Evolutionary conservation across 768 basidiomycete species (phyloP).

Genomic region (Gyrodon lividus): DNA sequence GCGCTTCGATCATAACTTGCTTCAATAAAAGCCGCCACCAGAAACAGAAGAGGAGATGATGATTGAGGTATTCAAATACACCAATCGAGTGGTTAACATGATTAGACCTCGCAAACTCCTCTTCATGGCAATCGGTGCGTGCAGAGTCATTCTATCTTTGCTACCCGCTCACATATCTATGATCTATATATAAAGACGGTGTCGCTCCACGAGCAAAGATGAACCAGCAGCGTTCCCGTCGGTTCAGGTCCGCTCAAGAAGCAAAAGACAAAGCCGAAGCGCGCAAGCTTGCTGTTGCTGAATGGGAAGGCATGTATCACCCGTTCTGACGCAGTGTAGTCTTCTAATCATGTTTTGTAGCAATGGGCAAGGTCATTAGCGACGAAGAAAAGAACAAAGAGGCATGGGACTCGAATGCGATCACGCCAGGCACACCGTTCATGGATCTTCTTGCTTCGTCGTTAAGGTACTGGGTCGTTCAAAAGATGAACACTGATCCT

Average conservation of each 20-base stretch:
- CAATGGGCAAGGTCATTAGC: constrained; percentile 86
- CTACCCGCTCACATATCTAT: constrained; percentile 2
- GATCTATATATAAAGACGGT: constrained; percentile 61
- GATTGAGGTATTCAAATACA: constrained; percentile 95
- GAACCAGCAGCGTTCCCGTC: constrained; percentile 98
- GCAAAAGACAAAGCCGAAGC: constrained; percentile 93
- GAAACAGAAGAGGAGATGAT: constrained; percentile 99
- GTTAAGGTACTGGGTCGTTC: constrained; percentile 92
- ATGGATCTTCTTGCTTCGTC: constrained; percentile 90
- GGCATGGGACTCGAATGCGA: constrained; percentile 97
- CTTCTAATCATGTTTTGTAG: constrained; percentile 26
- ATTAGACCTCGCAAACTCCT: constrained; percentile 89
- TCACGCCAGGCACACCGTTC: constrained; percentile 98
- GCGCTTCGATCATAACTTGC: neutral
- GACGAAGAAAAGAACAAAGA: constrained; percentile 84
- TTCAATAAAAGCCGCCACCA: constrained; percentile 71
- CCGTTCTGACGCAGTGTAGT: neutral
- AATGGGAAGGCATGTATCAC: constrained; percentile 76
- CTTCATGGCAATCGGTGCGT: constrained; percentile 96
- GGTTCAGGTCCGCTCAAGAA: constrained; percentile 93
- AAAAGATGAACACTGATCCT: constrained; percentile 92
- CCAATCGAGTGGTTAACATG: constrained; percentile 97
- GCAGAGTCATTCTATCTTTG: neutral
- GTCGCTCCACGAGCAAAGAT: constrained; percentile 99
- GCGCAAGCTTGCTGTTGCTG: constrained; percentile 71